Base-by-base conservation (phyloP, 805 yeast genomes). In the Saturnispora halmiae region DNA sequence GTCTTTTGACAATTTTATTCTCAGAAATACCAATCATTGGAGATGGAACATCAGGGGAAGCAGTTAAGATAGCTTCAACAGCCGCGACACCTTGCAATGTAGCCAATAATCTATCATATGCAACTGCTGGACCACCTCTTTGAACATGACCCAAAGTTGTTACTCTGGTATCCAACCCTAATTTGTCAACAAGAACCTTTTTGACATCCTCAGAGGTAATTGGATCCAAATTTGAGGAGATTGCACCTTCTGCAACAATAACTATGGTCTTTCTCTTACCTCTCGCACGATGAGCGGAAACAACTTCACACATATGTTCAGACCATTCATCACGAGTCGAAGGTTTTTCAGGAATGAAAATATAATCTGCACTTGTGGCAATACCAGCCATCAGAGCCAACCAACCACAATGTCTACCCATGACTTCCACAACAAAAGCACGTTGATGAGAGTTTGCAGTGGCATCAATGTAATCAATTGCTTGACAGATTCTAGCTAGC, bases 321-420 rank as follows among this genome's bases (percentile, higher is more conserved):
- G 71, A 65, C 94, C 94, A 82, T 51, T 72, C 69, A 27, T 65
- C 63, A 6, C 73, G 66, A 33, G 69, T 65, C 7, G 87, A 78
- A 6, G 92, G 90, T 51, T 75, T 73, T 60, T 82, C 94, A 14
- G 94, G 94, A 48, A 82, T 81, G 53, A 82, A 75, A 36, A 82
- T 78, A 52, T 73, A 82, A 59, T 82, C 94, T 2, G 94, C 90
- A 48, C 87, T 76, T 13, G 86, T 77, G 11, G 86, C 73, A 45
- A 82, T 69, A 48, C 92, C 94, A 14, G 90, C 78, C 82, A 81
- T 76, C 46, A 82, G 64, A 1, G 83, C 90, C 47, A 82, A 68
- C 94, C 94, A 82, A 47, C 94, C 94, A 66, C 94, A 82, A 59
- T 82, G 87, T 61, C 94, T 71, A 45, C 94, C 94, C 94, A 82